Evolutionary conservation across 768 basidiomycete genomes (phyloP), one percentile per base, ranked within the genome.

Genomic region (Russula emetica): DNA sequence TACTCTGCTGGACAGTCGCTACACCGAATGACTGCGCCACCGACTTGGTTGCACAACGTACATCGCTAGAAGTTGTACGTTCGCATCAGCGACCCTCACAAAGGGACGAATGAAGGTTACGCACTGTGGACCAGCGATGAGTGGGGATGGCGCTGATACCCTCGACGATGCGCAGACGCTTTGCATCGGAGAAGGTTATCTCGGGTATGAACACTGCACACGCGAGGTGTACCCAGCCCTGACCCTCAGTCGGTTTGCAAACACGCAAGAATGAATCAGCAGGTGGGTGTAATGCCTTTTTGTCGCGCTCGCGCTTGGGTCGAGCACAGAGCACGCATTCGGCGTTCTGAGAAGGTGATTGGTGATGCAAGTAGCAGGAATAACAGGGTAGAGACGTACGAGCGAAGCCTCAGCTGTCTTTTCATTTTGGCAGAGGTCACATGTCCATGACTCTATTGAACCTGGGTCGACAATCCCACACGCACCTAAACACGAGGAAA

Each of bases 161-260:
- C 74, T 98, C 96, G 8, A 90, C 90, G n/a, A 87, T 75, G 42
- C 87, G 85, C 51, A 98, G 77, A 16, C 82, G 82, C 7, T 78
- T 72, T 0, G 91, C 83, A 69, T 95, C 89, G 26, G 90, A 86
- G 73, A 90, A 96, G 5, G 77, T 80, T n/a, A 94, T 76, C 70
- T 98, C 95, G 4, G 88, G 87, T 32, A 86, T 83, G 76, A 93
- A 98, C 1, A 91, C 85, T 2, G 94, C 84, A 76, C 96, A 98
- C 4, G 97, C 75, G 36, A 94, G 79, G 72, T 98, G 96, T 0
- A 86, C 86, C 94, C 94, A 97, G 61, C 89, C 87, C 73, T 92
- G 88, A 11, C 92, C 92, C 77, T 97, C 94, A 0, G 94, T 96
- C 8, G 92, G 92, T 71, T 95, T 96, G 71, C 84, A 85, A 47